These are phyloP conservation scores for Darksidea phi DNA, from an alignment of 495 filamentous ascomycete species.

Conservation along the genomic window DNA sequence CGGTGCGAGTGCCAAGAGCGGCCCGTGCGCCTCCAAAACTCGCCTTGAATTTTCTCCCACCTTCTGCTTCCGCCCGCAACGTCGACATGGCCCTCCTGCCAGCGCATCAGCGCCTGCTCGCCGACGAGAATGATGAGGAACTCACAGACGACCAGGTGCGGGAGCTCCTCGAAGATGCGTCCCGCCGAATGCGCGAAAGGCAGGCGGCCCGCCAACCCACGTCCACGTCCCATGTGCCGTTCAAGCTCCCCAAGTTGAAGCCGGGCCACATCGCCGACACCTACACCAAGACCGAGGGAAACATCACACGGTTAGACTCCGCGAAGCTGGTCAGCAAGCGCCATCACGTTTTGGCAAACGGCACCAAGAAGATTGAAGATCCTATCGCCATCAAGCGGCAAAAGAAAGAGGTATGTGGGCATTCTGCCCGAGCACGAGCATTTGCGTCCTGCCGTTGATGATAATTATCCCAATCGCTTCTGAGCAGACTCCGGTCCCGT, in stretches of 20 bases:
- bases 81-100: slow-evolving; percentile 29
- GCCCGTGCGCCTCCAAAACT: slow-evolving; percentile 1
- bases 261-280: slow-evolving; percentile 43
- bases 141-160: slow-evolving; percentile 61
- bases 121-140: slow-evolving; percentile 49
- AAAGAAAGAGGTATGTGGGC: slow-evolving; percentile 49
- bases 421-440: slow-evolving; percentile 15
- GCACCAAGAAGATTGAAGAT: slow-evolving; percentile 49
- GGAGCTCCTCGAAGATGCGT: slow-evolving; percentile 63
- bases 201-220: slow-evolving; percentile 4
- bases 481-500: slow-evolving; percentile 71
- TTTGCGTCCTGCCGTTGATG: slow-evolving; percentile 58
- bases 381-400: slow-evolving; percentile 43
- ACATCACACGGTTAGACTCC: slow-evolving; percentile 50
- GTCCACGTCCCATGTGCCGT: slow-evolving; percentile 6
- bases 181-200: slow-evolving; percentile 53
- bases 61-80: slow-evolving; percentile 15
- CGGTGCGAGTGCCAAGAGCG: not conserved
- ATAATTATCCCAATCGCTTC: slow-evolving; percentile 63
- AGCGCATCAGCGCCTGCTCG: slow-evolving; percentile 28
- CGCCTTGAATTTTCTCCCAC: slow-evolving; percentile 2
- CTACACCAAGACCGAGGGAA: slow-evolving; percentile 51
- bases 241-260: slow-evolving; percentile 49
- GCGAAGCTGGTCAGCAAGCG: slow-evolving; percentile 47
- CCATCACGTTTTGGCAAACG: slow-evolving; percentile 48